Base-by-base conservation (phyloP, 768 basidiomycete genomes). In the Boletus subparvulus region DNA sequence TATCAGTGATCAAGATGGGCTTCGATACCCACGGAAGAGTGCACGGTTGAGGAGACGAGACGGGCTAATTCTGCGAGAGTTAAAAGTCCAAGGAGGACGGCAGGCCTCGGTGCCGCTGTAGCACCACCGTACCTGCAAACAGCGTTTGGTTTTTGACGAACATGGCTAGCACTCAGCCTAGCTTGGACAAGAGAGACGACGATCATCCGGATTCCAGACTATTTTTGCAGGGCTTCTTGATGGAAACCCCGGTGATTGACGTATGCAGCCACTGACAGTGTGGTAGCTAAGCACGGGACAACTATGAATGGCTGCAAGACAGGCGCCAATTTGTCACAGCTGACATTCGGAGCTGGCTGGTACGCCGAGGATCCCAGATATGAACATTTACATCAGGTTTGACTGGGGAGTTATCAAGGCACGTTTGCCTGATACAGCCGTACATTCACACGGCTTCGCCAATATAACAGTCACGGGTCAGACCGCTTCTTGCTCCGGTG, bases 391-490 rank as follows among this genome's bases (percentile, higher is more conserved):
- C 45, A 47, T 56, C 43, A 58, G 32, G 21, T 28, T 21, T 11
- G 47, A 32, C 19, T 3, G 0, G 24, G 19, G 13, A 19, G 28
- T 32, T 19, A 28, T 42, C 47, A 42, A 19, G 48, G 40, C 24
- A 45, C 21, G 12, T 32, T 55, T 56, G 36, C 56, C 58, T n/a
- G 39, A 64, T 61, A 40, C 28, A 42, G 65, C 26, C 10, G 26
- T n/a, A 37, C 4, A 30, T 69, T 69, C 68, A 37, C 68, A 69
- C 68, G 69, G 43, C 50, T 11, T 13, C 2, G 3, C 26, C 35
- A 48, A 58, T 68, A 60, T 67, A 68, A 67, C 9, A 40, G 32
- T 32, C 11, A 11, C 32, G 32, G 32, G 32, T 32, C 32, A 45
- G 12, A 49, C 48, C 24, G 33, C n/a, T 13, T 26, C 56, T 55